Percentiles rank a stretch among this genome's conserved stretches.
Evolutionary conservation across 106 monocot species (phyloP).

Genomic region (Ottelia alismoides): DNA sequence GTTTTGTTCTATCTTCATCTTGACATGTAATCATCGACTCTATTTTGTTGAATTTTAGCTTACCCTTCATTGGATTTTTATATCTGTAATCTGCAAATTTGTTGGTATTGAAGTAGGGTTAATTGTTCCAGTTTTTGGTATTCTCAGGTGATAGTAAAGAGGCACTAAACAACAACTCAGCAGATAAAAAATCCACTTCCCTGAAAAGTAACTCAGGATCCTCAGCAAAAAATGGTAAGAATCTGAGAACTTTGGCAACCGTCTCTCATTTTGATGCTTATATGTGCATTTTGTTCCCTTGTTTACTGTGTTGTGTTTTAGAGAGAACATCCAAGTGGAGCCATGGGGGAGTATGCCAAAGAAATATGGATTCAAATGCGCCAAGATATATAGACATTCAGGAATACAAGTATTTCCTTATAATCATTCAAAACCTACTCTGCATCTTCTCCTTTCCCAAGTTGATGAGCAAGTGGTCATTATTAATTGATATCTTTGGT

Average conservation of each 20-base stretch:
- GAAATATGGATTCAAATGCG: conserved; percentile 47
- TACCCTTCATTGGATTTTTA: not conserved
- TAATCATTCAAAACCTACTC: not conserved
- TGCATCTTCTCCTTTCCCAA: not conserved
- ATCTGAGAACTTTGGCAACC: not conserved
- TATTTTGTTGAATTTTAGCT: too few relatives aligned
- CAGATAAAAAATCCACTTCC: not conserved
- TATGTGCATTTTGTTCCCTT: not conserved
- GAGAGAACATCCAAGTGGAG: conserved; percentile 38
- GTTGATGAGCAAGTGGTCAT: not conserved
- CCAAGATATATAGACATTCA: conserved; percentile 50
- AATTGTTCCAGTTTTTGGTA: not conserved
- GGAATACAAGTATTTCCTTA: conserved; percentile 36
- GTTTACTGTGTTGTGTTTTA: conserved; percentile 3
- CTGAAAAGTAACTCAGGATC: not conserved
- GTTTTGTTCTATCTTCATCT: not conserved
- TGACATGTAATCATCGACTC: not conserved
- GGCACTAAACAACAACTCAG: not conserved
- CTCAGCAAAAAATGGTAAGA: not conserved
- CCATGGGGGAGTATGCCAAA: conserved; percentile 26
- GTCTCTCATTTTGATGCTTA: not conserved
- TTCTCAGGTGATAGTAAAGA: not conserved
- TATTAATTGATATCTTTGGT: not conserved
- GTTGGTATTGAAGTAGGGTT: not conserved
- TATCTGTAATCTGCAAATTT: not conserved